Evolutionary conservation across 2,329 filamentous ascomycete genomes (phyloP), one percentile per base, ranked within the genome.

Genomic region (Beauveria bassiana): DNA sequence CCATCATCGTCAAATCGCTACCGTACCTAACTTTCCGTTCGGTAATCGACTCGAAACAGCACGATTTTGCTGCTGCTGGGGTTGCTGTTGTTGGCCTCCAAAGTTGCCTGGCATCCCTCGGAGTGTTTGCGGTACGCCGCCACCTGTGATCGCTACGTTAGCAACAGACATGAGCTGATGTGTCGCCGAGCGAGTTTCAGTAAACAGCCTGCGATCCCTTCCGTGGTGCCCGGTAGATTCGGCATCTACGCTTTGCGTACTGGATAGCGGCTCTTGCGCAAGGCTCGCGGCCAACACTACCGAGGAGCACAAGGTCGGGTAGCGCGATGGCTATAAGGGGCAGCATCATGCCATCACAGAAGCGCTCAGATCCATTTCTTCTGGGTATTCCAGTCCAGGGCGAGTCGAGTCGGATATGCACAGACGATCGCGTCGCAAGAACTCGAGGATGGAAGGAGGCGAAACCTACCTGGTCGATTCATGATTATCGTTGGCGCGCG

Each of bases 1-100:
- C 26, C 31, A 43, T 60, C 65, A 45, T 61, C 65, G 49, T n/a
- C 14, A n/a, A 8, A 20, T 16, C 6, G 38, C 7, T 50, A n/a
- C 5, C 42, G 72, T 79, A 87, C 85, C 82, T 79, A 86, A 74
- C 73, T 88, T 88, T 61, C 84, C 84, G 67, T 85, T 86, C 62
- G 84, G 84, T 80, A 88, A 77, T 70, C 85, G 80, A 71, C 73
- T 83, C 59, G 84, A 79, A 47, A 81, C 80, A 65, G 77, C 76
- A 70, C 85, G 79, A 61, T 77, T 81, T 66, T 65, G 65, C 56
- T 62, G 65, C 52, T 67, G 67, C 45, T 68, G 67, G 16, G 67
- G 70, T 64, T 75, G 75, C 65, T 85, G 84, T 62, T 79, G 79
- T 72, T 84, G 83, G 67, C 77, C 77, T 66, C 78, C 79, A 71